phyloP scores from a whole-genome alignment of 805 yeast genomes.

The Candida insectalens region DNA sequence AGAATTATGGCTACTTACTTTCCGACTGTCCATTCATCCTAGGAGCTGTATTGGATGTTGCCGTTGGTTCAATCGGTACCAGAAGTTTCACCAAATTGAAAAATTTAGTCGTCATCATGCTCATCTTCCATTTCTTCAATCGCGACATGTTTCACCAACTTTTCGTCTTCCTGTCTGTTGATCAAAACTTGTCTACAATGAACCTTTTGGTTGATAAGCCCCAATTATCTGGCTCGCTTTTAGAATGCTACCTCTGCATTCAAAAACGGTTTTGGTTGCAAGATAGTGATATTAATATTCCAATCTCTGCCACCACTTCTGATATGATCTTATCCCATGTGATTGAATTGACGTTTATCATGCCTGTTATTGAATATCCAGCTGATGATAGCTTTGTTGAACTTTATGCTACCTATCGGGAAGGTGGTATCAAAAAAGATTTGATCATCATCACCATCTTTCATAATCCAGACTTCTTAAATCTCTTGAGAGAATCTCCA shows the following conservation, averaged over 20 bases:
- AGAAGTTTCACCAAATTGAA: constrained; percentile 9
- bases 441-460: neutral
- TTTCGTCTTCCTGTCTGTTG: constrained; percentile 4
- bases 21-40: constrained; percentile 2
- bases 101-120: constrained; percentile 11
- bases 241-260: neutral
- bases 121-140: constrained; percentile 15
- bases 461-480: constrained; percentile 5
- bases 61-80: constrained; percentile 1
- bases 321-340: too few species aligned
- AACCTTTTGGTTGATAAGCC: too few species aligned
- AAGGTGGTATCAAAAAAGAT: too few species aligned
- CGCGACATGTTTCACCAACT: constrained; percentile 9
- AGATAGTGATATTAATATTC: neutral
- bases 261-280: neutral
- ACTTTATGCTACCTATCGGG: too few species aligned
- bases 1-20: constrained; percentile 16
- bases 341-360: too few species aligned
- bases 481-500: constrained; percentile 1
- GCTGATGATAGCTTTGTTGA: too few species aligned
- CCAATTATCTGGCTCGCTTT: neutral
- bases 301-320: neutral
- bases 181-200: too few species aligned
- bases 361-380: too few species aligned
- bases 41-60: constrained; percentile 8